A percentile compares a stretch with the other conserved stretches of the same genome.
Evolutionary conservation across 2,329 filamentous ascomycete genomes (phyloP).

Genomic region (Exophiala sp.): DNA sequence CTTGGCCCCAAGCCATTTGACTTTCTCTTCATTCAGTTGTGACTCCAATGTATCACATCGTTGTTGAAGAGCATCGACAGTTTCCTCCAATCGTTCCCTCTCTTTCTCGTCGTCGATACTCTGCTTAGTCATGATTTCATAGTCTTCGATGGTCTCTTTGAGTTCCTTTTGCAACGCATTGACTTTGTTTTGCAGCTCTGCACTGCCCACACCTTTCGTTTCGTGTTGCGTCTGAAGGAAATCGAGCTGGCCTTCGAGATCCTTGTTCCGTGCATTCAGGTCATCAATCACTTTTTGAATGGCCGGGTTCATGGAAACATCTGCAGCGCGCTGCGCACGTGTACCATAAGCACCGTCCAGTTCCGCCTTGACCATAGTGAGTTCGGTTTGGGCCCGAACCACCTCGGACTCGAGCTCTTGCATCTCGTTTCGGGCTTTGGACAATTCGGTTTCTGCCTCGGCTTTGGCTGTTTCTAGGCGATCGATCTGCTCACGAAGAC

Average conservation of each 20-base stretch:
- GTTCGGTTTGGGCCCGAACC: constrained; percentile 63
- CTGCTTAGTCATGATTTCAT: constrained; percentile 63
- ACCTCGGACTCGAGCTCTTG: constrained; percentile 56
- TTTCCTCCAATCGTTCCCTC: constrained; percentile 56
- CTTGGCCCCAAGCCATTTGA: constrained; percentile 58
- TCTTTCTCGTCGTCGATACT: constrained; percentile 67
- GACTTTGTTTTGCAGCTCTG: constrained; percentile 43
- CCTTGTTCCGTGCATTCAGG: constrained; percentile 45
- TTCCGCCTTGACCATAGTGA: constrained; percentile 85
- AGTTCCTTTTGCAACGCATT: constrained; percentile 59
- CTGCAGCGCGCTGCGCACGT: constrained; percentile 62
- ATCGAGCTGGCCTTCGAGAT: constrained; percentile 45
- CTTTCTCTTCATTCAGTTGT: constrained; percentile 61
- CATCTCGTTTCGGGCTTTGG: constrained; percentile 45
- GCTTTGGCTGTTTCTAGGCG: constrained; percentile 30
- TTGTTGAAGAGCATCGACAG: constrained; percentile 59
- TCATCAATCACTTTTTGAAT: constrained; percentile 57
- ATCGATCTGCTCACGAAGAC: constrained; percentile 26
- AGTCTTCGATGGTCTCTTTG: constrained; percentile 61
- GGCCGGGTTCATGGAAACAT: constrained; percentile 52
- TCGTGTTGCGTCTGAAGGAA: constrained; percentile 35
- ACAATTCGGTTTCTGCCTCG: constrained; percentile 36
- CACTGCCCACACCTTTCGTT: constrained; percentile 29
- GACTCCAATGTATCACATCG: constrained; percentile 58
- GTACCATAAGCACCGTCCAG: constrained; percentile 89